A percentile compares a stretch with the other conserved stretches of the same genome.
Conservation (phyloP, 768 basidiomycete genomes). For the Boletus sensibilis region DNA sequence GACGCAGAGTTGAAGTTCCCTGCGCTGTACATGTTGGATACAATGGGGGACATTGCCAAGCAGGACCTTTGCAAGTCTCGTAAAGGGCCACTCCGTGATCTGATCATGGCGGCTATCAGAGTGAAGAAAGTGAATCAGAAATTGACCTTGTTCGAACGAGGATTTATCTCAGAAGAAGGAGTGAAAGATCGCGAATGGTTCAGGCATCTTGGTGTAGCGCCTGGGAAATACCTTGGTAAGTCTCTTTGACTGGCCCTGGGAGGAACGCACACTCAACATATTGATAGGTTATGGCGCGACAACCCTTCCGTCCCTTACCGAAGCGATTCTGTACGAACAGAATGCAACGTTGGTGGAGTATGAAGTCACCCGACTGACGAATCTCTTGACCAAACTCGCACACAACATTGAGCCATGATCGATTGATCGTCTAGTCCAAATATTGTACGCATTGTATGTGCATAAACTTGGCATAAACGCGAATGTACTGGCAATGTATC, state of each 20-base stretch:
- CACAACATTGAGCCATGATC: conserved; percentile 24
- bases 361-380: conserved; percentile 57
- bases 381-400: conserved; percentile 54
- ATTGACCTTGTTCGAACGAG: conserved; percentile 69
- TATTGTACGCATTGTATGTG: neutral
- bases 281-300: conserved; percentile 76
- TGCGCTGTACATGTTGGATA: neutral
- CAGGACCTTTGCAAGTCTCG: conserved; percentile 13
- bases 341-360: conserved; percentile 57
- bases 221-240: conserved; percentile 80
- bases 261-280: neutral
- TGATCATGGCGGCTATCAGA: conserved; percentile 59
- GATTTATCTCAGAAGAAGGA: conserved; percentile 76
- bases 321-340: conserved; percentile 69
- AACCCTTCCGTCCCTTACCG: conserved; percentile 76
- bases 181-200: conserved; percentile 86
- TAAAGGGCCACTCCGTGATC: conserved; percentile 38
- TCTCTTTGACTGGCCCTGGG: neutral
- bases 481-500: neutral
- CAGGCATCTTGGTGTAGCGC: conserved; percentile 79
- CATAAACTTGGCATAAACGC: neutral
- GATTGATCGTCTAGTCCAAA: neutral
- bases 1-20: conserved; percentile 1
- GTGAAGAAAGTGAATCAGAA: conserved; percentile 63
- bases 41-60: neutral